Evolutionary conservation across 2,329 filamentous ascomycete genomes (phyloP).

Genomic region (Talaromyces sp.): DNA sequence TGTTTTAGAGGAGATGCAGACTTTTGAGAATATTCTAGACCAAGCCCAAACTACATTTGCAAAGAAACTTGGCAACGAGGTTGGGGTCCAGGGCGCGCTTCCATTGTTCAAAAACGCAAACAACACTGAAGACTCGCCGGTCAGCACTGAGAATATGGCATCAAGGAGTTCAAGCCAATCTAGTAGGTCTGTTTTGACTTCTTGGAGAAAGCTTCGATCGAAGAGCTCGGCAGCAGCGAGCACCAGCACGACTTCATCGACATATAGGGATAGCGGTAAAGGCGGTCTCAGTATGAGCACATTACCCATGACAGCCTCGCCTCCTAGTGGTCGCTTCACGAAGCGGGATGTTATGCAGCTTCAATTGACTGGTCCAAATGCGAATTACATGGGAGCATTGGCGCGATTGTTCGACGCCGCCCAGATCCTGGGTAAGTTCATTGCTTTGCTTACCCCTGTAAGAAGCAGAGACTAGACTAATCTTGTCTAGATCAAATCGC

Average conservation of each 20-base stretch:
- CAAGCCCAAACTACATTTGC: slow-evolving; percentile 71
- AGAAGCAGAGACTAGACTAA: not conserved
- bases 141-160: slow-evolving; percentile 36
- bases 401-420: slow-evolving; percentile 89
- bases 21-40: slow-evolving; percentile 78
- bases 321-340: slow-evolving; percentile 59
- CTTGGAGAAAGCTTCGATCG: slow-evolving; percentile 82
- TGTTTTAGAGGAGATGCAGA: slow-evolving; percentile 89
- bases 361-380: slow-evolving; percentile 77
- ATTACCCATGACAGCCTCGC: slow-evolving; percentile 66
- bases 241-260: slow-evolving; percentile 17
- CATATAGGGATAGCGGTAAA: slow-evolving; percentile 48
- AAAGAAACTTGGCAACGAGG: slow-evolving; percentile 89
- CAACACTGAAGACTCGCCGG: slow-evolving; percentile 46
- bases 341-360: slow-evolving; percentile 67
- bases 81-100: slow-evolving; percentile 73
- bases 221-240: slow-evolving; percentile 68
- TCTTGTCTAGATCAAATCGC: slow-evolving; percentile 75
- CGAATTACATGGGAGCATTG: slow-evolving; percentile 85
- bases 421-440: slow-evolving; percentile 73
- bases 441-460: not conserved
- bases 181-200: slow-evolving; percentile 75
- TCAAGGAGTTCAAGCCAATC: slow-evolving; percentile 57
- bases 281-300: slow-evolving; percentile 66
- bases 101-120: slow-evolving; percentile 66